Evolutionary conservation across 2,329 filamentous ascomycete species (phyloP), one percentile per base, ranked within the genome.

Genomic region (Colletotrichum camelliae): DNA sequence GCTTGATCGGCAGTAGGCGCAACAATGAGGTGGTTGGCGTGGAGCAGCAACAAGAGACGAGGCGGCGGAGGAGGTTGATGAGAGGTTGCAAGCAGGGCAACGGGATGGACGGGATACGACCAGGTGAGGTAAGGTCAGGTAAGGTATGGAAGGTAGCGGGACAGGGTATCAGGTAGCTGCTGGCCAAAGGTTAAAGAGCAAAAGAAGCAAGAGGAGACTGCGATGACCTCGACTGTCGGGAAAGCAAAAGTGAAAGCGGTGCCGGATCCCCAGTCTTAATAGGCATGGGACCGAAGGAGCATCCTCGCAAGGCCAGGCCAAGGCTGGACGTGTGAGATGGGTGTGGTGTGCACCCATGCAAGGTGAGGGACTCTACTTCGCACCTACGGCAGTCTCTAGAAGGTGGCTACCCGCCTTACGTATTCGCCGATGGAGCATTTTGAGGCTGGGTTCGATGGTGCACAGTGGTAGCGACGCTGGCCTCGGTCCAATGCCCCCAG

Each of bases 201-300:
- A 33, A 61, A 61, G 27, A 39, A 48, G 48, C 35, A 37, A 71
- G 60, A 65, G 16, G 27, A 61, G 48, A 70, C 57, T 70, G 72
- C 72, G 37, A 67, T 61, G 67, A 65, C 60, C 48, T 61, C 67
- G 67, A 66, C n/a, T 68, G 15, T 62, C 55, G 68, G 60, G 64
- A 70, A 43, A 66, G 24, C 48, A 33, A 67, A 21, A 27, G 31
- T 27, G 15, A 67, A 35, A 72, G 33, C 35, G 31, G 64, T 72
- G 73, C 68, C 73, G 69, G 73, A 72, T 64, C 69, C 69, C 73
- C 69, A 72, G 73, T 75, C 69, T 75, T 75, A 72, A 75, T 75
- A 75, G 33, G 73, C 16, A 64, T 24, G 62, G 24, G 68, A 67
- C 52, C 4, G 73, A 72, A 70, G 62, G 69, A 72, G 62, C n/a